Conservation (phyloP, 2,329 filamentous ascomycete species). For the Zymoseptoria crescenta region DNA sequence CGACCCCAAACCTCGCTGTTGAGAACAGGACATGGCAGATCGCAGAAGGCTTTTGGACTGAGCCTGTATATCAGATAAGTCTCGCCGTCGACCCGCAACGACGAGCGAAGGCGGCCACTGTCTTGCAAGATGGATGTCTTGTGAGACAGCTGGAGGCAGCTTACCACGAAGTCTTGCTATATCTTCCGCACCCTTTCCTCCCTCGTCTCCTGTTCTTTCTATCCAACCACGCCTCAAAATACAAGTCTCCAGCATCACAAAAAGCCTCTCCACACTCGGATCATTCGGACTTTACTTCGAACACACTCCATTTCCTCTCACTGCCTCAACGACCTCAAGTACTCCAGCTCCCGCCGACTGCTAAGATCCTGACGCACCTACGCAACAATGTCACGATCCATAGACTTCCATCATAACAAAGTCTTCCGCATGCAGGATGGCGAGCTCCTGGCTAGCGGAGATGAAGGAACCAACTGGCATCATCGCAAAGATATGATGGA, state of each 20-base stretch:
- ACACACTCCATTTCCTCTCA: no score
- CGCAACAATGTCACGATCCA: not conserved
- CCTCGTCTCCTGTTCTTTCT: not conserved
- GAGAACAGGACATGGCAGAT: not conserved
- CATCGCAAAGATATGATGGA: conserved; percentile 21
- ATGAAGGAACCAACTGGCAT: conserved; percentile 21
- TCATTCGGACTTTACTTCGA: not conserved
- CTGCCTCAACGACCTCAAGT: not conserved
- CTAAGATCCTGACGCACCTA: no score
- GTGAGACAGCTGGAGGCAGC: not conserved
- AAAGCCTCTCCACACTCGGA: not conserved
- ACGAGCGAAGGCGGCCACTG: not conserved
- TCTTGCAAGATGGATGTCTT: not conserved
- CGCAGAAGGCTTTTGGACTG: not conserved
- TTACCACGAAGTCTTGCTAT: not conserved
- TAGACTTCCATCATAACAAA: not conserved
- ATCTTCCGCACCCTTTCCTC: not conserved
- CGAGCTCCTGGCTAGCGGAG: conserved; percentile 22
- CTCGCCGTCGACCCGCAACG: not conserved
- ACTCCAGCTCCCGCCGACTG: not conserved
- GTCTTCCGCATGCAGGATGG: conserved; percentile 3
- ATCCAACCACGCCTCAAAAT: not conserved
- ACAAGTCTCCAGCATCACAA: not conserved
- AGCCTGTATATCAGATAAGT: not conserved
- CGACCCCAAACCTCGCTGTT: no score